These are phyloP conservation scores for Lentinula aciculospora DNA, from an alignment of 768 basidiomycete species.

Conservation along the genomic window DNA sequence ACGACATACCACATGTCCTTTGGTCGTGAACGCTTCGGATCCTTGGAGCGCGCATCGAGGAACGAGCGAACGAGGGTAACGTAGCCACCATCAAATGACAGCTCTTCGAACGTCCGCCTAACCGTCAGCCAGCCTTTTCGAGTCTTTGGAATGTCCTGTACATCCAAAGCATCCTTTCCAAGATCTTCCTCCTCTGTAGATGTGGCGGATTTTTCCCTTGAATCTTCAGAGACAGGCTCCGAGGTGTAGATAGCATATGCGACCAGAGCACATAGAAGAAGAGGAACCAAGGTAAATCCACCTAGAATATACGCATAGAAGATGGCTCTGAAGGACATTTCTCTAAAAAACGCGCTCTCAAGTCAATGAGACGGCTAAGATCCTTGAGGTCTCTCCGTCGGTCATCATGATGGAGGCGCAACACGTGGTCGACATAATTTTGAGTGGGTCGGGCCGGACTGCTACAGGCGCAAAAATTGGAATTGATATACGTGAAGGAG, in stretches of 20 bases:
- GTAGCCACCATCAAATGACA: constrained; percentile 58
- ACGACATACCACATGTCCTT: constrained; percentile 93
- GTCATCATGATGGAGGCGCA: neutral
- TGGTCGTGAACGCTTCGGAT: constrained; percentile 76
- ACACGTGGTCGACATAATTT: neutral
- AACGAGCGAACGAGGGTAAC: constrained; percentile 77
- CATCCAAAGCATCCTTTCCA: constrained; percentile 21
- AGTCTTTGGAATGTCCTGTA: constrained; percentile 56
- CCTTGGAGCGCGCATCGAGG: constrained; percentile 76
- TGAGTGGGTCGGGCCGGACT: too few species aligned
- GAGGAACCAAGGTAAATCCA: constrained; percentile 85
- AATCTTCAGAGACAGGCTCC: constrained; percentile 55
- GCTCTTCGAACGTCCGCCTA: constrained; percentile 72
- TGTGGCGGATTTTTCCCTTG: constrained; percentile 20
- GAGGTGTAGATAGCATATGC: constrained; percentile 78
- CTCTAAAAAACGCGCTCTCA: constrained; percentile 4
- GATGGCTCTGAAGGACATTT: constrained; percentile 65
- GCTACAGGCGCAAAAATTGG: too few species aligned
- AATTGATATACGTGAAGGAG: neutral
- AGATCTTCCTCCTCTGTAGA: constrained; percentile 21
- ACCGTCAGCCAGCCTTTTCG: constrained; percentile 83
- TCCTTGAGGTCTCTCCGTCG: neutral
- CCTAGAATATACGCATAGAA: constrained; percentile 86
- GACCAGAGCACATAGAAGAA: constrained; percentile 54
- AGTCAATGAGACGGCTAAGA: constrained; percentile 5